Evolutionary conservation across 176 grass and related monocot genomes (phyloP), one percentile per base, ranked within the genome.

Genomic region (Zea mays): DNA sequence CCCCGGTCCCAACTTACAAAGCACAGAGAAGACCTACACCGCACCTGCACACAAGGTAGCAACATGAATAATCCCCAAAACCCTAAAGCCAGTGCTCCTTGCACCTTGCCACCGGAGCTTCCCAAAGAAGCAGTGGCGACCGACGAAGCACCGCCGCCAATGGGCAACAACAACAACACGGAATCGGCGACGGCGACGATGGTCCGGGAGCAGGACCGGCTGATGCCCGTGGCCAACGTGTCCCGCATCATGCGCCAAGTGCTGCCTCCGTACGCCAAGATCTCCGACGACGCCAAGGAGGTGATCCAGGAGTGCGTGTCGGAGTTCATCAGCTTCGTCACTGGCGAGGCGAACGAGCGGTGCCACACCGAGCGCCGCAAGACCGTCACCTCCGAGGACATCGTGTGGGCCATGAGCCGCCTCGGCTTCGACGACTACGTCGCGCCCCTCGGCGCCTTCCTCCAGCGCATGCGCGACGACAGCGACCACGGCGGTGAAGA

Each of bases 301-400:
- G 42, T 84, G 61, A 83, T 90, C 57, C 90, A 90, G 79, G 90
- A 96, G 82, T 96, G 93, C 47, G 90, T 96, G 15, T 92, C 93
- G 0, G 93, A 92, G 79, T 92, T 92, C 75, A 96, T 96, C 78
- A 90, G 87, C 82, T 96, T 96, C 71, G 47, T 96, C 47, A 96
- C 93, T 4, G 64, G 85, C 4, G 90, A 96, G 87, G 90, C 93
- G 40, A 96, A 96, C 67, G 87, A 92, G 7, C 67, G 79, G 61
- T 96, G 90, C 75, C 84, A 83, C 77, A 4, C 52, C 2, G 93
- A 96, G 89, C 93, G 87, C 60, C 89, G 90, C 60, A 96, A 92
- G 78, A 96, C 93, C 13, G 85, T 96, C 71, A 88, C 90, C 10
- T 82, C 90, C 1, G 93, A 96, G 36, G 90, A 96, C 69, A 34